Conservation (phyloP, 2,329 filamentous ascomycete genomes). For the Pseudohalonectria lignicola region DNA sequence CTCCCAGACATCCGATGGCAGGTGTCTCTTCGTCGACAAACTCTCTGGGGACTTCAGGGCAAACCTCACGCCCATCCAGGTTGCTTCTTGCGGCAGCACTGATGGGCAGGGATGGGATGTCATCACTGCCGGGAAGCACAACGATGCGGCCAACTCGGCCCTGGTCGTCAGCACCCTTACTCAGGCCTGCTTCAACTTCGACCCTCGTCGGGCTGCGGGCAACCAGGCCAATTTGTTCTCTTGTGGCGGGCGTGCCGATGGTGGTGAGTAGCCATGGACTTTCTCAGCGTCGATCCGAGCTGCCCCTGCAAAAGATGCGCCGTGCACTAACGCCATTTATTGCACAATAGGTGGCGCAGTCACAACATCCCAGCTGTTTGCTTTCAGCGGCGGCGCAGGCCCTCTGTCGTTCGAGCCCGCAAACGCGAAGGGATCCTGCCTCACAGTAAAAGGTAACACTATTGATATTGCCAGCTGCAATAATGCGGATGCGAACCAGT, state of each 20-base stretch:
- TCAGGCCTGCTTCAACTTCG: conserved; percentile 48
- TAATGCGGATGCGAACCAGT: conserved; percentile 13
- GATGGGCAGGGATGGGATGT: conserved; percentile 34
- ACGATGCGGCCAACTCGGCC: conserved; percentile 30
- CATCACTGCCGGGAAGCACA: conserved; percentile 39
- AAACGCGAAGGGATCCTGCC: conserved; percentile 34
- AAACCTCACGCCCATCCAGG: conserved; percentile 33
- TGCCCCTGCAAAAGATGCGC: too few relatives aligned
- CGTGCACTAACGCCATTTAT: not conserved
- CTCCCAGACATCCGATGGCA: conserved; percentile 28
- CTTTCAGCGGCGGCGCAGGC: conserved; percentile 28
- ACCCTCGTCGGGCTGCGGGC: conserved; percentile 35
- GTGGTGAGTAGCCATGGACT: conserved; percentile 26
- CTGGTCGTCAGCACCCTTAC: conserved; percentile 46
- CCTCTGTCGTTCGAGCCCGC: conserved; percentile 31
- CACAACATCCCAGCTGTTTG: conserved; percentile 40
- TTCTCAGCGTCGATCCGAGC: not conserved
- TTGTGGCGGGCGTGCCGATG: conserved; percentile 46
- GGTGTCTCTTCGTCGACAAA: conserved; percentile 33
- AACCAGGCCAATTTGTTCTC: conserved; percentile 46
- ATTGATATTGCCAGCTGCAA: conserved; percentile 19
- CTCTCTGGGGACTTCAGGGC: conserved; percentile 36
- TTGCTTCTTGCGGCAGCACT: conserved; percentile 28
- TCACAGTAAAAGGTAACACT: conserved; percentile 29
- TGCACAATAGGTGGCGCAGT: conserved; percentile 34